Conservation (phyloP, 148 eudicot genomes). For the Vaccinium myrtillus region DNA sequence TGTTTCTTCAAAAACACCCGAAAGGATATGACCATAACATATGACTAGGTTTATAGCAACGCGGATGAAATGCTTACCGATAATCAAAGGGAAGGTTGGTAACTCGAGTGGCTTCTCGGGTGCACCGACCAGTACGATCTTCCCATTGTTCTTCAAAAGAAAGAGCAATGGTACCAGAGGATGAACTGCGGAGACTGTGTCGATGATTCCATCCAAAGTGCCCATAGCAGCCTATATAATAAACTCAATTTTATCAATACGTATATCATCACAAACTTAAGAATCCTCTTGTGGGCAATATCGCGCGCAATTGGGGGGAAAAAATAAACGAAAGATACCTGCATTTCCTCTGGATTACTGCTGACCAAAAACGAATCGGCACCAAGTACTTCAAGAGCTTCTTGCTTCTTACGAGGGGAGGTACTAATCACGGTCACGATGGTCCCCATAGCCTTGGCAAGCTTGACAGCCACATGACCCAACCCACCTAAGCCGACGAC, state of each 20-base stretch:
- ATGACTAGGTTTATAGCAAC: too few relatives aligned
- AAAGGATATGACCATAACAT: too few relatives aligned
- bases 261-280: too few relatives aligned
- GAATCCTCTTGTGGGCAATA: too few relatives aligned
- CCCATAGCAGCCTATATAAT: constrained; percentile 23
- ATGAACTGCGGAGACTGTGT: constrained; percentile 25
- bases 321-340: constrained; percentile 10
- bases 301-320: too few relatives aligned
- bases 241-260: not conserved
- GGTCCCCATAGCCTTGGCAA: constrained; percentile 31
- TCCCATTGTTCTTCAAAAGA: constrained; percentile 9
- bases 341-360: constrained; percentile 21
- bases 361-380: constrained; percentile 29
- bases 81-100: not conserved
- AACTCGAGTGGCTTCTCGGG: not conserved
- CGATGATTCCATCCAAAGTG: constrained; percentile 25
- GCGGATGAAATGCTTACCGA: not conserved
- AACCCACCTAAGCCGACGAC: constrained; percentile 27
- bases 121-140: constrained; percentile 24
- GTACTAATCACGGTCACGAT: constrained; percentile 35
- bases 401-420: constrained; percentile 24
- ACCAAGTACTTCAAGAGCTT: constrained; percentile 25
- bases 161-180: constrained; percentile 10
- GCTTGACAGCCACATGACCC: constrained; percentile 32
- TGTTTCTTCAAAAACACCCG: too few relatives aligned